Evolutionary conservation across 495 filamentous ascomycete species (phyloP).

Genomic region (Lophiotrema nucula): DNA sequence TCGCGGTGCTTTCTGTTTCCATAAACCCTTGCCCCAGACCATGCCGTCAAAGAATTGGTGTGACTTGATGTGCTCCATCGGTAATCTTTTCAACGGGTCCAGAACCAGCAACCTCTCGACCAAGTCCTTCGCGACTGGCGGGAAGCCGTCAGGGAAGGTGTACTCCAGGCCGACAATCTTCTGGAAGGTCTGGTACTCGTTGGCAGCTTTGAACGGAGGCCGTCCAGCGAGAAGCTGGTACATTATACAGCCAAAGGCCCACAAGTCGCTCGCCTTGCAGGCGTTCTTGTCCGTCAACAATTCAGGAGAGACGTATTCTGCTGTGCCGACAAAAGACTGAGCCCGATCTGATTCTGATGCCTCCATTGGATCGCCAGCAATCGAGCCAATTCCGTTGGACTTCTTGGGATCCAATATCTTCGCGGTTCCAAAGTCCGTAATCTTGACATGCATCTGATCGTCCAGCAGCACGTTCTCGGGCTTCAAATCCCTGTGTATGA

Average conservation of each 20-base stretch:
- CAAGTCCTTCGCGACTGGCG: conserved; percentile 80
- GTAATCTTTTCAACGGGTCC: conserved; percentile 82
- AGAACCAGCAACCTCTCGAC: conserved; percentile 90
- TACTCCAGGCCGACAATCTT: conserved; percentile 96
- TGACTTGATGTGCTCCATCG: conserved; percentile 94
- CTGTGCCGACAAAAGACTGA: conserved; percentile 95
- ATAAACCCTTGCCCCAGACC: conserved; percentile 77
- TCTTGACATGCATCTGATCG: conserved; percentile 95
- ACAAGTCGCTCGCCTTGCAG: conserved; percentile 96
- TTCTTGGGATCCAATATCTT: conserved; percentile 76
- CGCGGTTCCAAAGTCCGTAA: conserved; percentile 98
- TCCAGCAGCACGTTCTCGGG: conserved; percentile 97
- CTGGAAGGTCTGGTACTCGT: conserved; percentile 97
- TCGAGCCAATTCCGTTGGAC: conserved; percentile 38
- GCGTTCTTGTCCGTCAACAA: conserved; percentile 92
- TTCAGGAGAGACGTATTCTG: conserved; percentile 97
- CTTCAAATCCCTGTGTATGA: conserved; percentile 96
- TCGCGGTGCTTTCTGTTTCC: conserved; percentile 88
- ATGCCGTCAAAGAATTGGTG: conserved; percentile 97
- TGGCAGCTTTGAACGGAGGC: conserved; percentile 95
- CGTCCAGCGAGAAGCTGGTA: conserved; percentile 92
- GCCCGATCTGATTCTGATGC: conserved; percentile 68
- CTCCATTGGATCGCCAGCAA: conserved; percentile 50
- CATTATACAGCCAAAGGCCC: conserved; percentile 99
- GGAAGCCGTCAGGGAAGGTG: conserved; percentile 89